Base-by-base conservation (phyloP, 495 filamentous ascomycete genomes). In the Penicillium canariense region DNA sequence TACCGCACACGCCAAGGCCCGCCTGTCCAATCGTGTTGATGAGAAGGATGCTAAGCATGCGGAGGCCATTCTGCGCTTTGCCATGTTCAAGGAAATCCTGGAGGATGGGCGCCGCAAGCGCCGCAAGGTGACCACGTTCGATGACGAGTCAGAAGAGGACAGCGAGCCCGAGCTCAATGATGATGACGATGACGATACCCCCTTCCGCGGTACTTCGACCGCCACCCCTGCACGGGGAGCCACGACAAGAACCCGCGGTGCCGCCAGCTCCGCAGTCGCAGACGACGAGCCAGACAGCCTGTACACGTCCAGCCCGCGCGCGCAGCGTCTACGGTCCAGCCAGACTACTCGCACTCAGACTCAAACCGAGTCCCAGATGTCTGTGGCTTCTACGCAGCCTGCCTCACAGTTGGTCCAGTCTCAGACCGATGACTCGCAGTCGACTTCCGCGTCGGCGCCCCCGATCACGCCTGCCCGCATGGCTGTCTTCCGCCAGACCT, bases 31-130 rank as follows among this genome's bases (percentile, higher is more conserved):
- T 61, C 79, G 89, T n/a, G 94, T 99, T 1, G 94, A 97, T 42
- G 87, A 95, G 65, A 84, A 86, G 47, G 94, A 99, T 70, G 92
- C 92, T 5, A 76, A 90, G 45, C 84, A 89, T 46, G 94, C 94
- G 10, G 93, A 99, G 66, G 78, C 84, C 15, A 96, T 99, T 61
- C 76, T 99, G 32, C 83, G 94, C 23, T 99, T 96, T 66, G 94
- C 94, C 15, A 84, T 99, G 50, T 99, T 97, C 81, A 99, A 99
- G 69, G 94, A 99, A 74, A 85, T 99, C 15, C 76, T 96, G 18
- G 89, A 94, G 68, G 88, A 90, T 59, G 89, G 91, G 67, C 88
- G 91, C 38, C 81, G 85, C 55, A 93, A 91, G 76, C 69, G 82
- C 52, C 77, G 83, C 56, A 85, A 82, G 65, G 71, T 79, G 7